phyloP scores from a whole-genome alignment of 257 asterid genomes.

The Petrea volubilis region DNA sequence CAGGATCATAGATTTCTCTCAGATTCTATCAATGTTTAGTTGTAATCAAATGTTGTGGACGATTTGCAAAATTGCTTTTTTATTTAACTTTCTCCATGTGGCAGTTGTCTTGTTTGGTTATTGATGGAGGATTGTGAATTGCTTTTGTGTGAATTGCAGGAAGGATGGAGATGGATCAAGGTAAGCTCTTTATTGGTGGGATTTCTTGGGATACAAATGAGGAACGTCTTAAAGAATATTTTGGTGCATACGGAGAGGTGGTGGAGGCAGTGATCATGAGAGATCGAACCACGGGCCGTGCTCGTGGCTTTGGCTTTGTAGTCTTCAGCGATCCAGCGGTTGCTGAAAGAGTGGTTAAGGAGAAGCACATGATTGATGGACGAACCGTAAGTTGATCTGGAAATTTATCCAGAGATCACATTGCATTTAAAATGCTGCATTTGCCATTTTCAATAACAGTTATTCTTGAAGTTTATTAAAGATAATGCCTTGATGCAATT shows the following conservation, averaged over 20 bases:
- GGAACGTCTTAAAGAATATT: constrained; percentile 80
- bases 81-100: background rate
- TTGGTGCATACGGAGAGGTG: constrained; percentile 70
- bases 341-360: constrained; percentile 86
- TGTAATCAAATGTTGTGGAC: constrained; percentile 8
- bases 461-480: background rate
- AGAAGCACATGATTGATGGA: constrained; percentile 86
- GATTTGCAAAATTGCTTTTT: background rate
- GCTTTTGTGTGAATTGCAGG: constrained; percentile 27
- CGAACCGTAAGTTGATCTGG: constrained; percentile 67
- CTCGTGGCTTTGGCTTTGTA: constrained; percentile 90
- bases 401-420: background rate
- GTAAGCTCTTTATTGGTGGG: constrained; percentile 90
- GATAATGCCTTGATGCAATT: background rate
- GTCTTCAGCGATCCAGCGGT: constrained; percentile 76
- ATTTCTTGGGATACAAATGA: constrained; percentile 96
- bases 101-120: background rate
- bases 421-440: constrained; percentile 14
- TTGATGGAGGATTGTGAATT: background rate
- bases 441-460: background rate
- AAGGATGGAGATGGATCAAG: constrained; percentile 59
- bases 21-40: constrained; percentile 12
- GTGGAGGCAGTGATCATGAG: constrained; percentile 93
- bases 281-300: constrained; percentile 89
- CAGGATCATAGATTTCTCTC: constrained; percentile 16